Evolutionary conservation across 306 rosid genomes (phyloP), one percentile per base, ranked within the genome.

Genomic region (Pyrus betulifolia): DNA sequence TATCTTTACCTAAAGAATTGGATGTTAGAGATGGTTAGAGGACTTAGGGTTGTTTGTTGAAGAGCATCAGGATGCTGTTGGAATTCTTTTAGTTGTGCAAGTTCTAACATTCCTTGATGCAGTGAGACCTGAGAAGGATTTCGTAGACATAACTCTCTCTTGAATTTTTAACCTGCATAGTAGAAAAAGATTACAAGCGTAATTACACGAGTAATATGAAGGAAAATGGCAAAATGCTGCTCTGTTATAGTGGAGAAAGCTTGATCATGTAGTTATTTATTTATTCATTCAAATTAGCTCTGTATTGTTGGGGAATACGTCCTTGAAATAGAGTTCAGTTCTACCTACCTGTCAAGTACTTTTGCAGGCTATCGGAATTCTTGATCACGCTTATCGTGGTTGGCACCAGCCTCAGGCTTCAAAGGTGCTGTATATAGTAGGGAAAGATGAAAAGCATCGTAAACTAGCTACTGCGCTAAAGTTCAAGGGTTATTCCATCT

Each of bases 361-460:
- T 84, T 75, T 74, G 81, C 87, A 92, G 96, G 80, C 86, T 73
- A 61, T 84, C 59, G 79, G 74, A 74, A 74, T 76, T 82, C 73
- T 90, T 65, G 84, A 84, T 70, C 81, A 69, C 66, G 78, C 77
- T 60, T 46, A 61, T 78, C 79, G 81, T 66, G 78, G 78, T 44
- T 28, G n/a, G 51, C 69, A 40, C 82, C 8, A 18, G 19, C 18
- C 58, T 31, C 74, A 63, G 35, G 87, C 64, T 31, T 78, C 84
- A 70, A 79, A 86, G 52, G 78, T 86, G 82, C 86, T 89, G 57
- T 84, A 64, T 81, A 74, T 89, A 63, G 75, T 85, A 21, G 84
- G 85, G 83, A 85, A 85, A 69, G 89, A 81, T 69, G 59, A 78
- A 61, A 86, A 83, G 73, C 27, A 77, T 74, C 59, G 52, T 52